Evolutionary conservation across 225 moss, liverwort and hornwort species (phyloP).

Genomic region (Physcomitrium patens): DNA sequence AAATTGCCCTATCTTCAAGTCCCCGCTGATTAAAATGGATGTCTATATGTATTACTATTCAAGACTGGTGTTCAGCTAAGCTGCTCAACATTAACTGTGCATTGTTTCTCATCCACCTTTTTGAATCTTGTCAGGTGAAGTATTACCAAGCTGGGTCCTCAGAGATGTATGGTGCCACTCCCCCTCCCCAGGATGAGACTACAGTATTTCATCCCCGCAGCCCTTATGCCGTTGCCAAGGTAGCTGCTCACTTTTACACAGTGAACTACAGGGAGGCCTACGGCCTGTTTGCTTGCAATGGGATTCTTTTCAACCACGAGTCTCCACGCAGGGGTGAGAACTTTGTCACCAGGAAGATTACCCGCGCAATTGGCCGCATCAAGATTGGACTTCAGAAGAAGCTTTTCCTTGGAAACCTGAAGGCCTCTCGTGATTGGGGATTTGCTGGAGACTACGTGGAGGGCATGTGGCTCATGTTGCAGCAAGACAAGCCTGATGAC

Average conservation of each 20-base stretch:
- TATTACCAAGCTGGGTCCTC: constrained; percentile 78
- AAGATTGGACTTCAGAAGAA: constrained; percentile 72
- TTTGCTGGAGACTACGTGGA: constrained; percentile 60
- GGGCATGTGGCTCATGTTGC: constrained; percentile 59
- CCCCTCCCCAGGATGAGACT: constrained; percentile 28
- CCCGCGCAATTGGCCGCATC: constrained; percentile 64
- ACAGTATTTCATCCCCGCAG: no score
- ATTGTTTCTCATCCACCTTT: background rate
- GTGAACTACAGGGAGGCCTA: constrained; percentile 75
- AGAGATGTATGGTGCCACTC: constrained; percentile 71
- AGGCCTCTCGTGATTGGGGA: constrained; percentile 26
- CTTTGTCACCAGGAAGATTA: constrained; percentile 61
- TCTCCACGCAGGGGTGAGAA: no score
- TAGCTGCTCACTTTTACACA: constrained; percentile 68
- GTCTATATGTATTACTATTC: no score
- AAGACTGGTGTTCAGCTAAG: no score
- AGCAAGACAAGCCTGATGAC: constrained; percentile 32
- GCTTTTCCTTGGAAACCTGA: constrained; percentile 64
- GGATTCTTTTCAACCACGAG: constrained; percentile 53
- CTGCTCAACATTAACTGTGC: constrained; percentile 30
- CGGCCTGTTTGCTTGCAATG: constrained; percentile 71
- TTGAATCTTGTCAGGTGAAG: constrained; percentile 33
- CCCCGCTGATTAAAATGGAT: constrained; percentile 34
- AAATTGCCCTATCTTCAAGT: constrained; percentile 30
- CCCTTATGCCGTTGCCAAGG: constrained; percentile 39